phyloP scores from a whole-genome alignment of 352 stramenopile species.

The Elongisporangium prolatum region DNA sequence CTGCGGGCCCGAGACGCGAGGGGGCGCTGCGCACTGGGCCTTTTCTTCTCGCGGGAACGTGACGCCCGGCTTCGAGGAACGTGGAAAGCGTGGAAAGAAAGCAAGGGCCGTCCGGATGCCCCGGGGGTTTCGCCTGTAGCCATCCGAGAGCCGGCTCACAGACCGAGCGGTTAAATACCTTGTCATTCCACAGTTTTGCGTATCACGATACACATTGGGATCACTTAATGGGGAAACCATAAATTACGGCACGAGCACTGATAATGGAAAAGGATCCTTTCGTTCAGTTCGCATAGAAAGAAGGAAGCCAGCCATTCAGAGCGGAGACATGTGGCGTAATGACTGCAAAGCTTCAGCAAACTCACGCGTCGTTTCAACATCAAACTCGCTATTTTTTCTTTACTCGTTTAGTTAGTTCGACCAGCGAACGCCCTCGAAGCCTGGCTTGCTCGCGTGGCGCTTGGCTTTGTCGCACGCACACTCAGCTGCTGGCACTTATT shows the following conservation, averaged over 20 bases:
- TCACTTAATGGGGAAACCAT: too few species aligned
- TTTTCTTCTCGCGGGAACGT: background rate
- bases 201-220: too few species aligned
- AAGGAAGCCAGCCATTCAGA: background rate
- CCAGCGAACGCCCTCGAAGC: background rate
- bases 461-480: background rate
- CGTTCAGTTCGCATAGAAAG: background rate
- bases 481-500: slow-evolving; percentile 13
- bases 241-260: background rate
- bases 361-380: background rate
- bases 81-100: background rate
- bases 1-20: background rate
- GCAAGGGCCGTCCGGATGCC: background rate
- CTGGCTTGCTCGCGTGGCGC: background rate
- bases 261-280: background rate
- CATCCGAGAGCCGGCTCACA: background rate
- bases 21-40: background rate
- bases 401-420: background rate
- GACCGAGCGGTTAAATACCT: background rate
- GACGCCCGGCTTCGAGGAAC: background rate
- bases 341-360: background rate
- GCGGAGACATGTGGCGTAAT: background rate
- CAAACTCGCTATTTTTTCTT: background rate
- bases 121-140: background rate
- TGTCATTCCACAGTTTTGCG: background rate